Conservation (phyloP, 805 yeast genomes). For the Yarrowia sp. region DNA sequence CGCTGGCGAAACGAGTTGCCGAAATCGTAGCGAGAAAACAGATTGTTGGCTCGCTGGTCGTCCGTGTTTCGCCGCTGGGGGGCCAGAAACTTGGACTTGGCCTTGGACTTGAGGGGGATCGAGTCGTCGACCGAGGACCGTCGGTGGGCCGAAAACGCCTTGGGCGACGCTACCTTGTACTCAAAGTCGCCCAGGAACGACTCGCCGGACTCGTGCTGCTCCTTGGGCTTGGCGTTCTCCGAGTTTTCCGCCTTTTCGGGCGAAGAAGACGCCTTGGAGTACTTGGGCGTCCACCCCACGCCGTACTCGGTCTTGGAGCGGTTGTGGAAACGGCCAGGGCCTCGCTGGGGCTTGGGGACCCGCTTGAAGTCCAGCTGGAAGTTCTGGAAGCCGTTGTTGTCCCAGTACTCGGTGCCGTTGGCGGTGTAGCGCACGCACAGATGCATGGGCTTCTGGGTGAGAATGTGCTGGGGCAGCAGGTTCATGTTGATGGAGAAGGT, state of each 20-base stretch:
- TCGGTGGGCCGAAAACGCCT: constrained; percentile 12
- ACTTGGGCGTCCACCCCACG: constrained; percentile 33
- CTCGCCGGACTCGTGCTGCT: constrained; percentile 25
- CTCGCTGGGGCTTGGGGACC: constrained; percentile 41
- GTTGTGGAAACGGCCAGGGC: constrained; percentile 35
- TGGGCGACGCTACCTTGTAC: constrained; percentile 27
- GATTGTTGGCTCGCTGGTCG: constrained; percentile 15
- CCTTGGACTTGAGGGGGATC: constrained; percentile 22
- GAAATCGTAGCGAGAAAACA: constrained; percentile 32
- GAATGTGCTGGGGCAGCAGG: constrained; percentile 47
- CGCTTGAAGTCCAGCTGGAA: constrained; percentile 59
- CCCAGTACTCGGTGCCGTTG: constrained; percentile 70
- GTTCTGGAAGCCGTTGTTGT: constrained; percentile 68
- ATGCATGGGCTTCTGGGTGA: constrained; percentile 50
- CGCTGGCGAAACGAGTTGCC: constrained; percentile 35
- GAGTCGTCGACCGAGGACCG: constrained; percentile 32
- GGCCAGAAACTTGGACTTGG: constrained; percentile 21
- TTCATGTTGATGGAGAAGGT: constrained; percentile 61
- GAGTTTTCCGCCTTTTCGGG: constrained; percentile 42
- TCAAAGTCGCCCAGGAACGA: constrained; percentile 22
- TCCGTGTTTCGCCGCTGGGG: constrained; percentile 34
- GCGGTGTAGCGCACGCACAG: constrained; percentile 67
- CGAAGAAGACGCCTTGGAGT: constrained; percentile 12
- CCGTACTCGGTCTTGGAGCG: constrained; percentile 38
- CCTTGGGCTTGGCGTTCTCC: constrained; percentile 42